These are phyloP conservation scores for Lentinus polychrous DNA, from an alignment of 1,284 basidiomycete species.

Conservation along the genomic window DNA sequence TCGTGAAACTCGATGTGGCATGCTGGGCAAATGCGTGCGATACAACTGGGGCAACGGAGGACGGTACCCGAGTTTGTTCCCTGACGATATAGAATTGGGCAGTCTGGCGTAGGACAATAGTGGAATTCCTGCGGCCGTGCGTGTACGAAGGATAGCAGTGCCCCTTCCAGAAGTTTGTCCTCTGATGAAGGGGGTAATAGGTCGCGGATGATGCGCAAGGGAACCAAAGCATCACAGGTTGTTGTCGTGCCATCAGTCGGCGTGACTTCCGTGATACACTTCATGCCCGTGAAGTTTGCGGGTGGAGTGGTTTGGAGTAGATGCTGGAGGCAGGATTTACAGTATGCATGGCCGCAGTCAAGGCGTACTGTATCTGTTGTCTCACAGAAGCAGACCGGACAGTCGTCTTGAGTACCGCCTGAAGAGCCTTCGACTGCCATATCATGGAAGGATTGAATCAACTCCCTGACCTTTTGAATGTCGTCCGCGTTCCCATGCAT, in stretches of 20 bases:
- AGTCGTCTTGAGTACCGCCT: constrained; percentile 22
- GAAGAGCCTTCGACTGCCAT: constrained; percentile 11
- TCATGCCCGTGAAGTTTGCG: constrained; percentile 57
- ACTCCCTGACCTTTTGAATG: constrained; percentile 32
- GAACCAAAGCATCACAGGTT: constrained; percentile 44
- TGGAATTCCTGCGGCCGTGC: constrained; percentile 51
- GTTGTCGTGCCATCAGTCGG: constrained; percentile 38
- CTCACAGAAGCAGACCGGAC: constrained; percentile 56
- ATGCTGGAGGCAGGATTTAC: constrained; percentile 47
- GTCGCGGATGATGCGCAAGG: constrained; percentile 41
- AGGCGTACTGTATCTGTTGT: constrained; percentile 44
- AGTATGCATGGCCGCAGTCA: constrained; percentile 59
- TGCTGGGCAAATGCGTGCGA: constrained; percentile 56
- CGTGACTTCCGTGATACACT: constrained; percentile 34
- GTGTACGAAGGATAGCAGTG: constrained; percentile 52
- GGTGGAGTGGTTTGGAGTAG: constrained; percentile 53
- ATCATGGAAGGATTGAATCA: constrained; percentile 28
- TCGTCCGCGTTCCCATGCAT: constrained; percentile 30
- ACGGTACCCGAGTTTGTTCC: constrained; percentile 38
- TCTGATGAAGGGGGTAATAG: constrained; percentile 46
- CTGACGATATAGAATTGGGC: constrained; percentile 57
- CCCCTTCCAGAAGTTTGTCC: constrained; percentile 43
- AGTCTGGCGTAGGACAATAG: constrained; percentile 72
- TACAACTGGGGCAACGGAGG: constrained; percentile 66
- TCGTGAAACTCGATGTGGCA: constrained; percentile 66